Percentiles rank a stretch among this genome's conserved stretches.
These are phyloP conservation scores for Rutidosis leptorrhynchoides DNA, from an alignment of 129 eudicot genomes.

Conservation along the genomic window DNA sequence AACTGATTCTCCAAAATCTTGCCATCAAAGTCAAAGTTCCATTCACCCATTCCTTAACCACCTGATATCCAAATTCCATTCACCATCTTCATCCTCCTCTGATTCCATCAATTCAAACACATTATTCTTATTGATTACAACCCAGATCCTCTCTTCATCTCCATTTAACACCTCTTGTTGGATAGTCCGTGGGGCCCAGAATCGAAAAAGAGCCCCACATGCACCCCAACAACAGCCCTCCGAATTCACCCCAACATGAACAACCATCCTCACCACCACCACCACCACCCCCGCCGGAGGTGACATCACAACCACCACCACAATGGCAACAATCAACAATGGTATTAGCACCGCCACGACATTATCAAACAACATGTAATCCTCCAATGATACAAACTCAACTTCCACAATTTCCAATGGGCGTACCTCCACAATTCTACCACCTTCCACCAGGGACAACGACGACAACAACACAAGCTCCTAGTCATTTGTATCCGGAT, in stretches of 20 bases:
- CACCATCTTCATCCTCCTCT: slow-evolving; percentile 22
- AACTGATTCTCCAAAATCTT: not conserved
- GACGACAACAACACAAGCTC: not conserved
- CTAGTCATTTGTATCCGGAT: slow-evolving; percentile 35
- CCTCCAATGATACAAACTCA: slow-evolving; percentile 27
- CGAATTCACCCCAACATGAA: slow-evolving; percentile 10
- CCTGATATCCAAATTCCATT: slow-evolving; percentile 10
- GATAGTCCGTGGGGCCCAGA: slow-evolving; percentile 21
- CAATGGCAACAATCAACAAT: slow-evolving; percentile 22
- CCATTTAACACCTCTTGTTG: slow-evolving; percentile 20
- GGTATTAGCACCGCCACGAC: slow-evolving; percentile 27
- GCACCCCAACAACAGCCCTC: slow-evolving; percentile 29
- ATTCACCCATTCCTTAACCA: slow-evolving; percentile 7
- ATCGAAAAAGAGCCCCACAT: slow-evolving; percentile 32
- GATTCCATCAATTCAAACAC: slow-evolving; percentile 5
- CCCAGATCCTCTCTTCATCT: slow-evolving; percentile 27
- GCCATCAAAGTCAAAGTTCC: slow-evolving; percentile 19
- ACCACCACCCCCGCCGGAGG: slow-evolving; percentile 9
- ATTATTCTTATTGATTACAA: slow-evolving; percentile 9
- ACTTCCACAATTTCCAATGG: slow-evolving; percentile 13
- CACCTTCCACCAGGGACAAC: slow-evolving; percentile 17
- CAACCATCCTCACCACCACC: slow-evolving; percentile 25
- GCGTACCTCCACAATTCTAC: slow-evolving; percentile 23
- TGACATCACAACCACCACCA: slow-evolving; percentile 6
- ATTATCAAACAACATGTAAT: slow-evolving; percentile 19